Conservation (phyloP, 495 filamentous ascomycete species). For the Podospora fimiseda region DNA sequence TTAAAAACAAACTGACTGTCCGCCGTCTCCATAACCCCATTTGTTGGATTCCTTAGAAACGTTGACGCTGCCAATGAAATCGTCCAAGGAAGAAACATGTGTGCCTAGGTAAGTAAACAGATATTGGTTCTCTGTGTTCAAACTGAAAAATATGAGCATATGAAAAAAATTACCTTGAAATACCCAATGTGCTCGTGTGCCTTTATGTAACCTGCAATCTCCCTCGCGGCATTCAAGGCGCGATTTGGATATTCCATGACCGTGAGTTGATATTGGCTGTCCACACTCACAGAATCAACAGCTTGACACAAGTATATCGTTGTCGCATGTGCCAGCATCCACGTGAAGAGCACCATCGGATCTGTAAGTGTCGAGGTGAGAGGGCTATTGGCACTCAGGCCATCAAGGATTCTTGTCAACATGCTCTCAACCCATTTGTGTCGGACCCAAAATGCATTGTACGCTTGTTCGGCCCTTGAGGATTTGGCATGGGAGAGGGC, state of each 20-base stretch:
- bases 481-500: constrained; percentile 40
- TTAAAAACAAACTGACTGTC: constrained; percentile 1
- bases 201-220: constrained; percentile 36
- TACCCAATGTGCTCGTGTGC: constrained; percentile 38
- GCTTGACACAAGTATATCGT: constrained; percentile 38
- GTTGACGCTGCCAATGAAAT: constrained; percentile 19
- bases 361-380: constrained; percentile 33
- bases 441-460: constrained; percentile 38
- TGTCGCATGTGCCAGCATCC: constrained; percentile 41
- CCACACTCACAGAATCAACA: constrained; percentile 17
- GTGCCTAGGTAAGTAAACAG: constrained; percentile 11
- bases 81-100: constrained; percentile 24
- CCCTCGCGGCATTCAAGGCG: constrained; percentile 30
- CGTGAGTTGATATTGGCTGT: constrained; percentile 19
- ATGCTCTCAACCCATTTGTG: constrained; percentile 46
- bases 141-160: not conserved
- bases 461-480: constrained; percentile 16
- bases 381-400: constrained; percentile 28
- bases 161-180: constrained; percentile 30
- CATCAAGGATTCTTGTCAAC: constrained; percentile 32
- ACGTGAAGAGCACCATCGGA: constrained; percentile 39
- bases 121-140: constrained; percentile 8
- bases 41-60: constrained; percentile 5
- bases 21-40: not conserved
- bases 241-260: constrained; percentile 30